Conservation (phyloP, 2,329 filamentous ascomycete species). For the Leptographium lundbergii region DNA sequence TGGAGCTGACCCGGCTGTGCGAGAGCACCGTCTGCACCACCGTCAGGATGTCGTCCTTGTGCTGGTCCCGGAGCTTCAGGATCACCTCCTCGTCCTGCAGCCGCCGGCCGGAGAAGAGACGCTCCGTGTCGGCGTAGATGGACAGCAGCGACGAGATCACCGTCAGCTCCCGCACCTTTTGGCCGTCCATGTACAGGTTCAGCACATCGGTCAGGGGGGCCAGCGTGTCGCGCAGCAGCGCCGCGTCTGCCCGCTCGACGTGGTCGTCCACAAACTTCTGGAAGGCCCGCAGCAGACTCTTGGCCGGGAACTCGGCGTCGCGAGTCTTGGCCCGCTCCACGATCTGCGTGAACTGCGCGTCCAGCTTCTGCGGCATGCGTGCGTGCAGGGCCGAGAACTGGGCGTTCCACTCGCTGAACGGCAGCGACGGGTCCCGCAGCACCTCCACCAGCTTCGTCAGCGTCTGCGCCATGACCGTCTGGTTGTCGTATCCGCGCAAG, state of each 20-base stretch:
- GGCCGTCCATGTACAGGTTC: conserved; percentile 68
- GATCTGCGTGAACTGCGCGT: conserved; percentile 67
- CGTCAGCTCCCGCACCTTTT: conserved; percentile 80
- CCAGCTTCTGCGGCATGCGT: conserved; percentile 91
- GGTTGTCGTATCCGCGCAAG: conserved; percentile 89
- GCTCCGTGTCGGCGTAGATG: conserved; percentile 72
- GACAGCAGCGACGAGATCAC: conserved; percentile 71
- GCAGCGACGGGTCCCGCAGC: conserved; percentile 76
- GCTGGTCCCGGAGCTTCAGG: conserved; percentile 83
- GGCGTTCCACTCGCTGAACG: conserved; percentile 91
- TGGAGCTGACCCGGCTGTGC: conserved; percentile 81
- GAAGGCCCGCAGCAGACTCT: conserved; percentile 72
- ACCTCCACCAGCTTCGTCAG: conserved; percentile 85
- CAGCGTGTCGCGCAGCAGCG: conserved; percentile 59
- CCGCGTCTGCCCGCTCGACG: conserved; percentile 58
- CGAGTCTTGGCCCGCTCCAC: conserved; percentile 72
- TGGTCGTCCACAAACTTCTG: conserved; percentile 83
- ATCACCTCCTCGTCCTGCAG: conserved; percentile 88
- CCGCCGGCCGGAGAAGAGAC: conserved; percentile 73
- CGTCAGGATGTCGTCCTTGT: conserved; percentile 80
- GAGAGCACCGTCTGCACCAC: conserved; percentile 86
- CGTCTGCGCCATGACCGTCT: conserved; percentile 82
- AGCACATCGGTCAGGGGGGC: conserved; percentile 68
- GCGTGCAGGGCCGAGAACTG: conserved; percentile 95
- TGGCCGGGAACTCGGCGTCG: conserved; percentile 81